Evolutionary conservation across 2,329 filamentous ascomycete genomes (phyloP), one percentile per base, ranked within the genome.

Genomic region (Alternaria novae-zelandiae): DNA sequence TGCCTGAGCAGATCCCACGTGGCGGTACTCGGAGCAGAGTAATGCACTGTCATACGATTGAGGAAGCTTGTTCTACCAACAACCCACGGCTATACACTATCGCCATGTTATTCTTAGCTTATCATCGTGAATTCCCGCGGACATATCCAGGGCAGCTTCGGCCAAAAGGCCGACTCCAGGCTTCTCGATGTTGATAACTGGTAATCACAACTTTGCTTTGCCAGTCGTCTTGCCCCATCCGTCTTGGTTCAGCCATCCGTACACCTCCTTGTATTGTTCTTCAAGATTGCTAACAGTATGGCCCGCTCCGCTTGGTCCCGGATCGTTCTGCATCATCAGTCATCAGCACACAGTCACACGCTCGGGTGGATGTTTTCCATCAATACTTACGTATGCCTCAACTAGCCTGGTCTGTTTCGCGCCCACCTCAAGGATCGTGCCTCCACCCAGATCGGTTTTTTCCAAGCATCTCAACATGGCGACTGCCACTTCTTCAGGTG

Each of bases 401-500:
- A 89, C 87, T 45, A 78, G 74, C 49, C 87, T 81, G 51, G 86
- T 85, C 43, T 82, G 82, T 10, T 72, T 75, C 69, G 85, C 84
- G 4, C 84, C 83, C 1, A 89, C 85, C 74, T 90, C 87, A 45
- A 89, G 70, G 15, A 89, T 81, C 15, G 82, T 85, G 0, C 75
- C 75, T 1, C 76, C 86, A 2, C 73, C 74, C 45, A 87, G 76
- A 28, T 81, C 78, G 5, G 83, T 77, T 49, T 86, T 84, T 64
- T 86, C 84, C 41, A 88, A 77, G 60, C 86, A 83, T 43, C 82
- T 80, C 59, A 88, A 64, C 87, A 90, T 89, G 3, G 85, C 85
- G 45, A 84, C 81, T 0, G 86, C 87, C 0, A 89, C 87, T 68
- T 89, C 86, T 68, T 89, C 86, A 0, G 87, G 82, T n/a, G 83